phyloP scores from a whole-genome alignment of 2,329 filamentous ascomycete species.

The Colletotrichum horii region DNA sequence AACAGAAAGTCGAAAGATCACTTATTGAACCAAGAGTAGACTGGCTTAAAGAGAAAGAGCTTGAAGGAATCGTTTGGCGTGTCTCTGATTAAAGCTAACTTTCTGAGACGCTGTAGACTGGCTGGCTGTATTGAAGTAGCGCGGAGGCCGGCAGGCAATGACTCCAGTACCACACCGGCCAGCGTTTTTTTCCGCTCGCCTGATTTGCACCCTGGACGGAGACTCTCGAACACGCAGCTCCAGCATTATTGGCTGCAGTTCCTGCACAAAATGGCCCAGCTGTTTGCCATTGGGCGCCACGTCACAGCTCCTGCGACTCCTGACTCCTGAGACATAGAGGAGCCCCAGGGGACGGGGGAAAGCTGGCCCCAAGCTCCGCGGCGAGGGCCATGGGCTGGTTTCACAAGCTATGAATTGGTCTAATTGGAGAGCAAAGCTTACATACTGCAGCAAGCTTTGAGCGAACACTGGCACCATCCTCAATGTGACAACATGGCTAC shows the following conservation, averaged over 20 bases:
- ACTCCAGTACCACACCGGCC: background rate
- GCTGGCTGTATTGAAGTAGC: background rate
- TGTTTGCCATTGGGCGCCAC: background rate
- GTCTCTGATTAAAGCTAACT: background rate
- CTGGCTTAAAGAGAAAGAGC: background rate
- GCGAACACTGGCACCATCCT: background rate
- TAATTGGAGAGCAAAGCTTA: background rate
- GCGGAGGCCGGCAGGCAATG: background rate
- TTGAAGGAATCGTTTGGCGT: background rate
- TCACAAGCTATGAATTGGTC: background rate
- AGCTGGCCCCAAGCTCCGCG: background rate
- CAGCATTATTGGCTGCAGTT: background rate
- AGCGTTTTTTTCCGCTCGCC: background rate
- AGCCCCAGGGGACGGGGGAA: background rate
- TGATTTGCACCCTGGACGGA: background rate
- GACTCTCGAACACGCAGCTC: background rate
- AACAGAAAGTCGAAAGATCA: background rate
- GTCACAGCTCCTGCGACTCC: slow-evolving; percentile 5
- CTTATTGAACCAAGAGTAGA: background rate
- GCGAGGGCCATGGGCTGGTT: background rate
- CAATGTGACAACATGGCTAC: slow-evolving; percentile 20
- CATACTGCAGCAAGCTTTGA: background rate
- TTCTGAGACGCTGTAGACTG: background rate
- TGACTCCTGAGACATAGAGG: background rate
- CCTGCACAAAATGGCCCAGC: background rate